Evolutionary conservation across 1,284 basidiomycete genomes (phyloP), one percentile per base, ranked within the genome.

Genomic region (Leccinum glutinopallens): DNA sequence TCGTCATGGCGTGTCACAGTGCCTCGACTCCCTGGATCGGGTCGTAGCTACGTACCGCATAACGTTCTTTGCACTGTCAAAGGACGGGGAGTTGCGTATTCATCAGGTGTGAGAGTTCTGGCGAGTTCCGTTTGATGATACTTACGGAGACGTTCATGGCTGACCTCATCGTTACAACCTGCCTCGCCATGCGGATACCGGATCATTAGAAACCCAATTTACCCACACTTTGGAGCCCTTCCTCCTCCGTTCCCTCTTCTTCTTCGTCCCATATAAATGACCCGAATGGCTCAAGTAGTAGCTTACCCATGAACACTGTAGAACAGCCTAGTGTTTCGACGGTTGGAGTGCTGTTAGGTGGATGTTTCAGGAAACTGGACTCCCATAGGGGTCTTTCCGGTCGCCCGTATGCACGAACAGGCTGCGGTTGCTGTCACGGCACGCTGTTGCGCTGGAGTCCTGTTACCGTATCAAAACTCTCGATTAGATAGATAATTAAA

Each of bases 41-140:
- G 62, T 78, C 6, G 66, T 78, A 19, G 74, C 74, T 4, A 76
- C 75, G 8, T 75, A 78, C 60, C 74, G 76, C 32, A 67, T 75
- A 29, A 76, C 73, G 33, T 56, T 66, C 15, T 68, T 75, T 64
- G 76, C 76, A 10, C 29, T 75, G 51, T 70, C 58, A 53, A 75
- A 78, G 60, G 75, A 75, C 33, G 74, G 76, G 4, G 76, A 75
- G 46, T 72, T 78, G 5, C 59, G 71, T 25, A 66, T 78, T 12
- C 32, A 77, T 63, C 69, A 75, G 67, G 74, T 78, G 63, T 25
- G 73, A 63, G 25, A 60, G 54, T 33, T 56, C 54, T 19, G 32
- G 25, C 25, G 17, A 15, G 10, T 19, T 17, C 15, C 29, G 15
- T 32, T 67, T 51, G 60, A 57, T 60, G 43, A 33, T 49, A 7